phyloP scores from a whole-genome alignment of 78 protist genomes.

The Acrasis kona region DNA sequence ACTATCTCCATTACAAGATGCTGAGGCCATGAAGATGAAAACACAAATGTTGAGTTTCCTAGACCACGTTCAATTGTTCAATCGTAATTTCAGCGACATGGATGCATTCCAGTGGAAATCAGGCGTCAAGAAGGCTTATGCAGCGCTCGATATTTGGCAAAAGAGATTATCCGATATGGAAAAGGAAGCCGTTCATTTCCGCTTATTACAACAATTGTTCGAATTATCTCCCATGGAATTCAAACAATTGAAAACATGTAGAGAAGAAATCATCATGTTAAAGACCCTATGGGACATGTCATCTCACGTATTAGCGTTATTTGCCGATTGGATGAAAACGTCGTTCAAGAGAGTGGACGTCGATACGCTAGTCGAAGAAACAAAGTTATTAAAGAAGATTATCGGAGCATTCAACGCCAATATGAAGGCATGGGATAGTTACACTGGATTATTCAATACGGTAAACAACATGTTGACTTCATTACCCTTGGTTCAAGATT shows the following conservation, averaged over 20 bases:
- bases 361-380: slow-evolving; percentile 39
- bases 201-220: slow-evolving; percentile 41
- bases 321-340: slow-evolving; percentile 17
- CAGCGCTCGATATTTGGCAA: not conserved
- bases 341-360: slow-evolving; percentile 34
- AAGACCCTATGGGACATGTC: slow-evolving; percentile 23
- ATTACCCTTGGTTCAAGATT: slow-evolving; percentile 57
- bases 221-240: slow-evolving; percentile 21
- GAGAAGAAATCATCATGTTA: not conserved
- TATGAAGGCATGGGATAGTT: not conserved
- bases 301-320: not conserved
- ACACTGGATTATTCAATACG: slow-evolving; percentile 19
- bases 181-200: slow-evolving; percentile 1
- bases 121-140: not conserved
- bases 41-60: not conserved
- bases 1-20: slow-evolving; percentile 23
- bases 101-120: slow-evolving; percentile 4
- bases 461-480: slow-evolving; percentile 32
- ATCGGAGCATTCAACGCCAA: not conserved
- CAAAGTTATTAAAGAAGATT: slow-evolving; percentile 28
- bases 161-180: not conserved
- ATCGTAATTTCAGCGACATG: not conserved
- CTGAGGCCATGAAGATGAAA: slow-evolving; percentile 40
- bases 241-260: slow-evolving; percentile 21
- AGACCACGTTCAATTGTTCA: not conserved